These are phyloP conservation scores for Tolypocladium tropicale DNA, from an alignment of 2,329 filamentous ascomycete species.

Conservation along the genomic window DNA sequence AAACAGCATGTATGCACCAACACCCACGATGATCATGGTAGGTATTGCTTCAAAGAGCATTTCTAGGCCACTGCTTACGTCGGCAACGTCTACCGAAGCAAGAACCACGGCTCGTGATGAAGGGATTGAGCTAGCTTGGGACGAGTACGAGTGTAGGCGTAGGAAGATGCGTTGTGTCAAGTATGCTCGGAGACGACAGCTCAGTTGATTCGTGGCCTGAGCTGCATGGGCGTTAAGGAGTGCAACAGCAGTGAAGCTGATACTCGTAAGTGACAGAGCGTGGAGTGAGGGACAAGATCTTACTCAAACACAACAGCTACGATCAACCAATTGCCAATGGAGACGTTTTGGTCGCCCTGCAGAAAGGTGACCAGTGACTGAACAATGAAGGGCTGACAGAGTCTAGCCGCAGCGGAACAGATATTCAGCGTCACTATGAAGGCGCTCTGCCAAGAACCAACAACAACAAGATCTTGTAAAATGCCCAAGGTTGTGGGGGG, in stretches of 20 bases:
- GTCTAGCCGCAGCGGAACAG: not conserved
- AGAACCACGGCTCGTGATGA: not conserved
- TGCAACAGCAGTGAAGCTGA: not conserved
- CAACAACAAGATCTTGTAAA: not conserved
- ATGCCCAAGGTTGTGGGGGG: not conserved
- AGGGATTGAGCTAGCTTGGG: not conserved
- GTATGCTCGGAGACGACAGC: not conserved
- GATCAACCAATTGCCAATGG: not conserved
- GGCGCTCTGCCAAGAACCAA: not conserved
- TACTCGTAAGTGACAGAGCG: not conserved
- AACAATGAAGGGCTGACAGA: not conserved
- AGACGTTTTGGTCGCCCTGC: not conserved
- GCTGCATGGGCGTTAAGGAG: not conserved
- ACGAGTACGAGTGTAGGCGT: not conserved
- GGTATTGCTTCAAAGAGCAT: not conserved
- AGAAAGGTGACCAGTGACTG: not conserved
- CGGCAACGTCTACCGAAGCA: not conserved
- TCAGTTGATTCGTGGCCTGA: not conserved
- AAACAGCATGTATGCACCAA: conserved; percentile 1
- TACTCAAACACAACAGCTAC: not conserved
- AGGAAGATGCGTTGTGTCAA: not conserved
- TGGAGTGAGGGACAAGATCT: not conserved
- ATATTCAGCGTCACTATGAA: not conserved
- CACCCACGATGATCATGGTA: not conserved
- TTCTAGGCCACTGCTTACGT: not conserved